Base-by-base conservation (phyloP, 805 yeast genomes). In the Barnettozyma siamensis region DNA sequence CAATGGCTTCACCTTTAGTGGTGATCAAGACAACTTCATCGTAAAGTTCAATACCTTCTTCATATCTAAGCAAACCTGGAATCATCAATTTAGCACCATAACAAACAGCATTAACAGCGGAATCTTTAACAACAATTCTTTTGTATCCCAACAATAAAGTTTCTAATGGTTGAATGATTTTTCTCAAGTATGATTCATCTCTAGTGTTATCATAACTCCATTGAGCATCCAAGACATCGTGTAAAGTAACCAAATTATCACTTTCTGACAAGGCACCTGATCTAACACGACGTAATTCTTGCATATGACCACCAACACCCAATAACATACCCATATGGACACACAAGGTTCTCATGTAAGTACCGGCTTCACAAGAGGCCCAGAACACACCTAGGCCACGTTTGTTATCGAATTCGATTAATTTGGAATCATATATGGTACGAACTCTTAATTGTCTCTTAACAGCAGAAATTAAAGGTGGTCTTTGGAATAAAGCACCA, bases 321-420 rank as follows among this genome's bases (percentile, higher is more conserved):
- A 93, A 75, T 46, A 93, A 75, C 96, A 93, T 89, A 72, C 99
- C 99, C 59, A 93, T 73, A 69, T 93, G 99, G 43, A 93, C 99
- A 83, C 99, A 93, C 57, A 93, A 73, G 38, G 99, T 93, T 78
- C 99, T 85, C 96, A 93, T 93, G 71, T 93, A 93, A 46, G 99
- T 93, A 70, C 99, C 99, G 47, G 99, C 99, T 74, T 93, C 99
- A 77, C 99, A 93, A 32, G 95, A 85, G 45, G 98, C 99, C 99
- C 99, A 93, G 73, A 93, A 93, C 28, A 93, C 98, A 72, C 95
- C 95, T 48, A 93, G 75, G 57, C 93, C 91, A 68, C 98, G 83
- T 70, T 93, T 89, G 69, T 88, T 85, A 70, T 89, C 99, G 60
- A 93, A 93, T 70, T 93, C 99, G 58, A 93, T 80, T 63, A 93